Base-by-base conservation (phyloP, 164 flowering plant genomes). In the Vitis rupestris region DNA sequence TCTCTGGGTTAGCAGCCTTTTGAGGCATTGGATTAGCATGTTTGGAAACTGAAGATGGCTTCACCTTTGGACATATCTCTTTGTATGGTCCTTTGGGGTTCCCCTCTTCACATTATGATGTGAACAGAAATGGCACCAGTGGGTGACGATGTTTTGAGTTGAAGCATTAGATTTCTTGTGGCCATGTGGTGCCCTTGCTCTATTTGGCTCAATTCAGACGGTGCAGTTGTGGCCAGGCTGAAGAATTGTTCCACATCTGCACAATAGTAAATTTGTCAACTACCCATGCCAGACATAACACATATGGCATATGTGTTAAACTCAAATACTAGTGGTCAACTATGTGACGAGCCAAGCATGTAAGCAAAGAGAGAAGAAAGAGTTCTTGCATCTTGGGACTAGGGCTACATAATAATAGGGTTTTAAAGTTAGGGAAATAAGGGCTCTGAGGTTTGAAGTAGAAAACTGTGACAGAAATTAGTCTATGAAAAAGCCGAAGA, bases 231-330 rank as follows among this genome's bases (percentile, higher is more conserved):
- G 19, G 54, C 94, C 96, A 61, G 94, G 93, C 61, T 81, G 89
- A 70, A 91, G 93, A 69, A 91, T 65, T 47, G 96, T 80, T 64
- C 88, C 96, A 75, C 98, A 94, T 78, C 96, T 94, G 86, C 51
- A 59, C 31, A 72, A 69, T 50, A 70, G 8, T 47, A 6, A 72
- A 64, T 50, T 23, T 1, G 27, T 23, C 17, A 70, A 8, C 44
- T 29, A 23, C 27, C 27, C 27, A 23, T 0, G 27, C 2, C 27
- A 23, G 27, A 23, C 27, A 23, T 23, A 23, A 23, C 27, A 23
- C 27, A 23, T 23, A 23, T 23, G 17, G 51, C 31, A 19, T 3
- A 44, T 13, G 2, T 4, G 8, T 55, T 17, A 61, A 14, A 44
- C 27, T 23, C 37, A 37, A 1, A 61, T 37, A 61, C 23, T 14